These are phyloP conservation scores for Noccaea caerulescens DNA, from an alignment of 345 rosid genomes.

Conservation along the genomic window DNA sequence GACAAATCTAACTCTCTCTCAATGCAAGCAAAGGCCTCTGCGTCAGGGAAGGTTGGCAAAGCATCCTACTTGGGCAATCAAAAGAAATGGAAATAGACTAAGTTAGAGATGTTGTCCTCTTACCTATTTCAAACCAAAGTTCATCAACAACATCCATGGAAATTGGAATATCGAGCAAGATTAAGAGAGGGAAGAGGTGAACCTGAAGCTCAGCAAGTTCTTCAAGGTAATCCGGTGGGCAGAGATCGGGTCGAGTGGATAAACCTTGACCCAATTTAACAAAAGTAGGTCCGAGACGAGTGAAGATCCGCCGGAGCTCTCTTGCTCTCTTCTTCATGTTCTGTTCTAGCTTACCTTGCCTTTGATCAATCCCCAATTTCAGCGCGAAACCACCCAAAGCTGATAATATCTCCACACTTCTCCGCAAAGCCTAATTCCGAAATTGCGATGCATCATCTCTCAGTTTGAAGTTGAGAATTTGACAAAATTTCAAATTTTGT, in stretches of 20 bases:
- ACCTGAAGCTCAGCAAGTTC: slow-evolving; percentile 97
- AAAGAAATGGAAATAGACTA: slow-evolving; percentile 7
- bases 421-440: slow-evolving; percentile 58
- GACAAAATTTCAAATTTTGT: background rate
- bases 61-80: slow-evolving; percentile 67
- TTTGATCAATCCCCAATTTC: slow-evolving; percentile 68
- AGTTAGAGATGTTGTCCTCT: slow-evolving; percentile 22
- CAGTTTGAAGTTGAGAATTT: background rate
- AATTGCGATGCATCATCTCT: slow-evolving; percentile 19
- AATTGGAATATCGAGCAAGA: background rate
- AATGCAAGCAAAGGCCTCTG: slow-evolving; percentile 84
- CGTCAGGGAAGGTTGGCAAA: slow-evolving; percentile 95
- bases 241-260: slow-evolving; percentile 94
- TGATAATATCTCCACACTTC: slow-evolving; percentile 72
- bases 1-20: slow-evolving; percentile 81
- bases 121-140: background rate
- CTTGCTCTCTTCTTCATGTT: slow-evolving; percentile 76
- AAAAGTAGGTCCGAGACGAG: slow-evolving; percentile 89
- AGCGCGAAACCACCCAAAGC: slow-evolving; percentile 73
- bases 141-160: background rate
- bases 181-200: slow-evolving; percentile 24
- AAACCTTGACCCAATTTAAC: slow-evolving; percentile 97
- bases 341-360: slow-evolving; percentile 59
- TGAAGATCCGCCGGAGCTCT: slow-evolving; percentile 71
- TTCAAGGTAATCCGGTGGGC: slow-evolving; percentile 92